Base-by-base conservation (phyloP, 2,329 filamentous ascomycete genomes). In the Fusarium vanettenii region DNA sequence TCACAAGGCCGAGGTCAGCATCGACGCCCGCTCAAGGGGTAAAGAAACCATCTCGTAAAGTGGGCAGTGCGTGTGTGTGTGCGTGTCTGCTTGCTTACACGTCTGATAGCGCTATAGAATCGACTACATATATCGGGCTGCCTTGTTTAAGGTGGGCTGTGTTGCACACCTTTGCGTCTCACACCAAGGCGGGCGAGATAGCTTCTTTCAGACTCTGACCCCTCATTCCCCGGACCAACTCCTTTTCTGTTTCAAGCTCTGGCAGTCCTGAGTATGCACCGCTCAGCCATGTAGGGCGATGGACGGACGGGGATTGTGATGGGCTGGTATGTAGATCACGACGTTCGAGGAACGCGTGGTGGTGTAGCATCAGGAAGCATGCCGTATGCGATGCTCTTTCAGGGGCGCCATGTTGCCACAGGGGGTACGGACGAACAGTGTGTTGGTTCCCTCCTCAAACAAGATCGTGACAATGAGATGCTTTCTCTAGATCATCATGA, bases 311-410 rank as follows among this genome's bases (percentile, higher is more conserved):
- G 25, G 45, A 27, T 52, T 52, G 27, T 52, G 25, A 62, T 45
- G 33, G 37, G 52, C 33, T 64, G 55, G 63, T 55, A 75, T 74
- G 73, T 59, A 66, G 73, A 74, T 74, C 67, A 66, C 37, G 66
- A 55, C 43, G 71, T 45, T 18, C 43, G 29, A 35, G 60, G 50
- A 59, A 33, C 60, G 48, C 65, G 33, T 60, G 66, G 39, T 56
- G 20, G 27, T 68, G 45, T 61, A 56, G 50, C 70, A 39, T 64
- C 37, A 60, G 9, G 29, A 39, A 60, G 69, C 45, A 70, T 64
- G 60, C 66, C 50, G 43, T 56, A 67, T 56, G 27, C 48, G 27
- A 43, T 43, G 48, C 35, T 37, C 45, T 55, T 55, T 31, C 57
- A 69, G 43, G 67, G 69, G 43, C 50, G 41, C 37, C 59, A 65